Evolutionary conservation across 2,329 filamentous ascomycete species (phyloP), one percentile per base, ranked within the genome.

Genomic region (Fusarium sp.): DNA sequence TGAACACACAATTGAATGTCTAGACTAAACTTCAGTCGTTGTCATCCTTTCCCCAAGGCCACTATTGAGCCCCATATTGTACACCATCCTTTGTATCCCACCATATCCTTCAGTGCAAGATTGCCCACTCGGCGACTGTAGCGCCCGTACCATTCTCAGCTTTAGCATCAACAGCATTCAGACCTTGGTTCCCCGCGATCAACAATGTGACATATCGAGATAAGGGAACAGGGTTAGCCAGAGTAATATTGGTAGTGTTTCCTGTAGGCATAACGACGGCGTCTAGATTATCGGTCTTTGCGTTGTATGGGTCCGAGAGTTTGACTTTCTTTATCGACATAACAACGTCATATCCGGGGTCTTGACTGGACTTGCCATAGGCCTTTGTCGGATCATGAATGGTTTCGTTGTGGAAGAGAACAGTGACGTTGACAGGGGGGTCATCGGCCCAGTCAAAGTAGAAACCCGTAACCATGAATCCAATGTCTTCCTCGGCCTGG

Each of bases 351-450:
- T 33, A 45, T 2, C 18, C 25, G 0, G 45, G 22, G 4, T 14
- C 4, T 1, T 20, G 11, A 2, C 4, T 20, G 0, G 17, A 25
- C 4, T 4, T 12, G 2, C 1, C 22, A 20, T 29, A n/a, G 4
- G 4, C 3, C 3, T 7, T 52, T 1, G n/a, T 7, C 5, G 45
- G 36, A 8, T 62, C 13, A 2, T 33, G 9, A 5, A 63, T 33
- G 0, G 45, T 63, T 7, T 52, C 13, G 18, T 63, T 63, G 17
- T 63, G 61, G 1, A 63, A 62, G 1, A 63, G 7, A 8, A 63
- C 25, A 3, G 61, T 63, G 5, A 36, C 31, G 2, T 62, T 63
- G 6, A 52, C 14, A 2, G 61, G 61, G 1, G 61, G 61, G 1
- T 31, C n/a, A 4, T 52, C 12, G 0, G 56, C 61, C 61, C 61